Evolutionary conservation across 2,329 filamentous ascomycete genomes (phyloP).

Genomic region (Ilyonectria destructans): DNA sequence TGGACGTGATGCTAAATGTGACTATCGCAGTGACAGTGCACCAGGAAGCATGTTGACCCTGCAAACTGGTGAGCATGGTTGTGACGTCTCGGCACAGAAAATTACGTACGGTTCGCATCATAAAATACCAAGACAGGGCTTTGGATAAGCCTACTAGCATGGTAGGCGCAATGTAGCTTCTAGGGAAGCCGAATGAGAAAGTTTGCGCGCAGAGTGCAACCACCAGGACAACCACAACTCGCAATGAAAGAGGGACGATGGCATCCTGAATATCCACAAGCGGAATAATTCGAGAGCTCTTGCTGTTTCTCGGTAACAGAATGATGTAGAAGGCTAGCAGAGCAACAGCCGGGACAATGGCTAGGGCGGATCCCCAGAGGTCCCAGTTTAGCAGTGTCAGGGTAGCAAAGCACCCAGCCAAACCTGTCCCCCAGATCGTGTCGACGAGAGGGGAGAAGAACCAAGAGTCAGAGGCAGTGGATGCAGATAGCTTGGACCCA

Average conservation of each 20-base stretch:
- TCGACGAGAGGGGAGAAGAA: background rate
- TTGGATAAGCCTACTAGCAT: constrained; percentile 51
- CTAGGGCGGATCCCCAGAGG: constrained; percentile 41
- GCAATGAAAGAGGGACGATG: constrained; percentile 46
- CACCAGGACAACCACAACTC: constrained; percentile 38
- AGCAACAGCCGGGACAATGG: constrained; percentile 47
- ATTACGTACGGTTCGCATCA: constrained; percentile 50
- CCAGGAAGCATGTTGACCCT: constrained; percentile 56
- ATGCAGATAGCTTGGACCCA: background rate
- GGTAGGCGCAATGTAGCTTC: constrained; percentile 25
- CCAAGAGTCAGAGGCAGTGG: background rate
- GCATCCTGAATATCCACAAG: constrained; percentile 47
- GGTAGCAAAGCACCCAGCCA: constrained; percentile 14
- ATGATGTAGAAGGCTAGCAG: constrained; percentile 52
- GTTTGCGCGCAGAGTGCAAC: constrained; percentile 27
- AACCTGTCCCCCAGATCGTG: constrained; percentile 7
- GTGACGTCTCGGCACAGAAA: rapidly evolving
- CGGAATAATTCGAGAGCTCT: background rate
- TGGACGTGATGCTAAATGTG: constrained; percentile 54
- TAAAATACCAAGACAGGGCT: constrained; percentile 55
- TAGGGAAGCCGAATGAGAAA: constrained; percentile 45
- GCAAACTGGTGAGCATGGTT: background rate
- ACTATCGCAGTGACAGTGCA: constrained; percentile 46
- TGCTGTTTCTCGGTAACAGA: constrained; percentile 31
- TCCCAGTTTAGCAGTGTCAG: constrained; percentile 51